phyloP scores from a whole-genome alignment of 148 eudicot genomes.

The Cornus suecica region DNA sequence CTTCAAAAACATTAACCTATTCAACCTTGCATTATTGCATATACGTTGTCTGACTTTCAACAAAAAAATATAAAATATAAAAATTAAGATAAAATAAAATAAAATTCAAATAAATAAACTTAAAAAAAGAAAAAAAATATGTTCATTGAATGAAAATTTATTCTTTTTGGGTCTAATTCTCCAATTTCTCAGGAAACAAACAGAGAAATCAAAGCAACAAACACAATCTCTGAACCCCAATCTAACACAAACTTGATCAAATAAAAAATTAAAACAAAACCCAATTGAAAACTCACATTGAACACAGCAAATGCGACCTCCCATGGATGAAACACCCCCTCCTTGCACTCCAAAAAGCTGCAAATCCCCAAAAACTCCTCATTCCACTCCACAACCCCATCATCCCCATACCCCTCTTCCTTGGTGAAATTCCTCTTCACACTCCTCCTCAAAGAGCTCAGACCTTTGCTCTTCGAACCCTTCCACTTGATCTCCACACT shows the following conservation, averaged over 20 bases:
- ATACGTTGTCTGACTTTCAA: background rate
- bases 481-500: constrained; percentile 76
- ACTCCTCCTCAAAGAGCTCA: constrained; percentile 42
- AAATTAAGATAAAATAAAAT: no score
- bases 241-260: background rate
- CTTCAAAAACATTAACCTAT: no score
- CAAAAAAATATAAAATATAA: background rate
- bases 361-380: constrained; percentile 54
- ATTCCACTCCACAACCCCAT: constrained; percentile 57
- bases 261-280: background rate
- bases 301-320: constrained; percentile 44
- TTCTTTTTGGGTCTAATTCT: background rate
- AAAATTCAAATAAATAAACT: background rate
- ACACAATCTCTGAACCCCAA: constrained; percentile 1
- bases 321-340: constrained; percentile 56
- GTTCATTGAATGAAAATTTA: background rate
- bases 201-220: background rate
- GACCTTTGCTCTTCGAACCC: constrained; percentile 53
- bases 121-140: background rate
- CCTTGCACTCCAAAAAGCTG: constrained; percentile 42
- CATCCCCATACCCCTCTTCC: constrained; percentile 31
- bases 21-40: background rate
- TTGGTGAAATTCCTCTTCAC: constrained; percentile 49
- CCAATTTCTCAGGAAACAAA: background rate
- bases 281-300: constrained; percentile 48